Base-by-base conservation (phyloP, 805 yeast species). In the Pichia deserticola region DNA sequence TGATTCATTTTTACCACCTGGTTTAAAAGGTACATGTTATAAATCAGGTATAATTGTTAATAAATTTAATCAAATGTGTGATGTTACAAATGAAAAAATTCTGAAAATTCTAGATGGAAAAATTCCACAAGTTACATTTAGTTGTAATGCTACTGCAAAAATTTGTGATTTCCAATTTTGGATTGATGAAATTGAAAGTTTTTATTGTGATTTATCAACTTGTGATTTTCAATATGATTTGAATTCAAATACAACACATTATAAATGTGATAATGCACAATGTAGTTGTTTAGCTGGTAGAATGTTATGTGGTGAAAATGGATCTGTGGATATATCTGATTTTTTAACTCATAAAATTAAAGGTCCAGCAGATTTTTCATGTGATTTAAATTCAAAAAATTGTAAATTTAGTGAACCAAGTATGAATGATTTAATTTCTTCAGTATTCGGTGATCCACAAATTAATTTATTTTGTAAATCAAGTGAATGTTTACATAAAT, bases 371-470 rank as follows among this genome's bases (percentile, higher is more conserved):
- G 90, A 86, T 54, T 89, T 93, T 60, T 69, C 80, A 4, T 93
- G 99, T 69, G 87, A 89, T 63, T 64, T 86, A 27, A 64, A 68
- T 6, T 64, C 76, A 13, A 78, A 74, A 40, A 67, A 73, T 42
- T 93, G 99, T 69, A 73, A 73, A 43, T 93, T 93, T 60, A 83
- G 92, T 3, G 99, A 93, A 63, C 98, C 99, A 42, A 83, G 93
- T 48, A 92, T 93, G 97, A 87, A 93, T 68, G 95, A 87, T 56
- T 75, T 93, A 60, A 93, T 93, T 50, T 74, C 81, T 51, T 81
- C 88, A 7, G 95, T 93, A 3, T 93, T 93, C 69, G 99, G 99
- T n/a, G 99, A 93, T 63, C 87, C 92, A 1, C 77, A 81, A 57
- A 93, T 93, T 60, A 84, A 90, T 2, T 71, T 93, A 49, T 74